phyloP scores from a whole-genome alignment of 2,329 filamentous ascomycete genomes.

The Ceratocystis cacaofunesta region DNA sequence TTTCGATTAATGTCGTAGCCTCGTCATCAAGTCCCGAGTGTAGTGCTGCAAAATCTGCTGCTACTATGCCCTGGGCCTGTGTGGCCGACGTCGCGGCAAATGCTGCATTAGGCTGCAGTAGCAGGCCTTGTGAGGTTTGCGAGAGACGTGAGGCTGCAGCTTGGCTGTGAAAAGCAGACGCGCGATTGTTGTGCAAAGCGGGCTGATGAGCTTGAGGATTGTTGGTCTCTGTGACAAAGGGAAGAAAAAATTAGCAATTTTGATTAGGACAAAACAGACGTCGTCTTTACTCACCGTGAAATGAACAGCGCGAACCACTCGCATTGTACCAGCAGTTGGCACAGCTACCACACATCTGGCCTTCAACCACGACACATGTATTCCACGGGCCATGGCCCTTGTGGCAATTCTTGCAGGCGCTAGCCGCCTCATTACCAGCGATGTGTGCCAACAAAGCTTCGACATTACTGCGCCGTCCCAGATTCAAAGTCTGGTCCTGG shows the following conservation, averaged over 20 bases:
- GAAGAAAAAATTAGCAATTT: not conserved
- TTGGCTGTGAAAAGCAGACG: constrained; percentile 12
- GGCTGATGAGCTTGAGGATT: constrained; percentile 27
- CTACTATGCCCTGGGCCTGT: not conserved
- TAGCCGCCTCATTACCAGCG: constrained; percentile 33
- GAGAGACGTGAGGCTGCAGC: constrained; percentile 18
- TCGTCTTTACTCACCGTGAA: constrained; percentile 35
- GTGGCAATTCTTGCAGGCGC: constrained; percentile 45
- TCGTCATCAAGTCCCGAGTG: constrained; percentile 23
- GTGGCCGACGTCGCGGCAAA: not conserved
- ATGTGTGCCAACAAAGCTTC: constrained; percentile 45
- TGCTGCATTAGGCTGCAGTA: not conserved
- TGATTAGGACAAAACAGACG: not conserved
- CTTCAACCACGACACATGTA: constrained; percentile 42
- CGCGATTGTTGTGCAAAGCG: constrained; percentile 14
- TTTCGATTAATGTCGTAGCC: constrained; percentile 31
- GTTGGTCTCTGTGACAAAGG: constrained; percentile 28
- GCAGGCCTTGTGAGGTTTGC: constrained; percentile 14
- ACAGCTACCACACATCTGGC: constrained; percentile 47
- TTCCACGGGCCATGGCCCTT: constrained; percentile 47
- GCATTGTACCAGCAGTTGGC: constrained; percentile 52
- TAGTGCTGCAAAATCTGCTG: not conserved
- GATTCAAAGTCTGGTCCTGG: constrained; percentile 39
- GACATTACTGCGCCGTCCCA: constrained; percentile 43
- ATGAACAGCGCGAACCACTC: constrained; percentile 43